phyloP scores from a whole-genome alignment of 2,329 filamentous ascomycete species.

The Dactylellina drechsleri region DNA sequence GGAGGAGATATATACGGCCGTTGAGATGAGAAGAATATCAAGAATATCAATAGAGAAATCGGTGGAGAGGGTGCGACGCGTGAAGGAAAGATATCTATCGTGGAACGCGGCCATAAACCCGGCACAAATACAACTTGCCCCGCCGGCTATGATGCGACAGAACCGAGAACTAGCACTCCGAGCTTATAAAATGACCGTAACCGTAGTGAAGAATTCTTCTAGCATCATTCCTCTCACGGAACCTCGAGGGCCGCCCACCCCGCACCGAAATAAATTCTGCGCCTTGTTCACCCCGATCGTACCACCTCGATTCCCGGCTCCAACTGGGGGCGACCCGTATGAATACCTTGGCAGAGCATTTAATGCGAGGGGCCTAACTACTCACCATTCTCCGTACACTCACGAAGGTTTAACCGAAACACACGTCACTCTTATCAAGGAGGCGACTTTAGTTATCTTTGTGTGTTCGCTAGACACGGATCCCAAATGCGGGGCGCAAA shows the following conservation, averaged over 20 bases:
- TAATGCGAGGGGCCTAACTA: conserved; percentile 69
- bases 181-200: conserved; percentile 92
- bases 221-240: conserved; percentile 76
- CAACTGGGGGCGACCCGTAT: conserved; percentile 72
- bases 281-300: conserved; percentile 70
- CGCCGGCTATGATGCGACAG: conserved; percentile 81
- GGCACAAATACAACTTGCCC: conserved; percentile 71
- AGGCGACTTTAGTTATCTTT: conserved; percentile 71
- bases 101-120: conserved; percentile 92
- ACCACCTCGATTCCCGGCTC: conserved; percentile 63
- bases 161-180: conserved; percentile 83
- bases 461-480: conserved; percentile 67
- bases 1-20: conserved; percentile 87
- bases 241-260: conserved; percentile 47
- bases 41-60: conserved; percentile 83
- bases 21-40: conserved; percentile 89
- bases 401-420: conserved; percentile 72
- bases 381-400: conserved; percentile 78
- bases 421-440: conserved; percentile 72
- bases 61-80: conserved; percentile 76
- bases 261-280: conserved; percentile 59
- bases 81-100: conserved; percentile 86
- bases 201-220: conserved; percentile 88
- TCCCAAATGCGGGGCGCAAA: conserved; percentile 58
- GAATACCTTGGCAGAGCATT: conserved; percentile 75